These are phyloP conservation scores for Colletotrichum caudatum DNA, from an alignment of 2,329 filamentous ascomycete genomes.

Conservation along the genomic window DNA sequence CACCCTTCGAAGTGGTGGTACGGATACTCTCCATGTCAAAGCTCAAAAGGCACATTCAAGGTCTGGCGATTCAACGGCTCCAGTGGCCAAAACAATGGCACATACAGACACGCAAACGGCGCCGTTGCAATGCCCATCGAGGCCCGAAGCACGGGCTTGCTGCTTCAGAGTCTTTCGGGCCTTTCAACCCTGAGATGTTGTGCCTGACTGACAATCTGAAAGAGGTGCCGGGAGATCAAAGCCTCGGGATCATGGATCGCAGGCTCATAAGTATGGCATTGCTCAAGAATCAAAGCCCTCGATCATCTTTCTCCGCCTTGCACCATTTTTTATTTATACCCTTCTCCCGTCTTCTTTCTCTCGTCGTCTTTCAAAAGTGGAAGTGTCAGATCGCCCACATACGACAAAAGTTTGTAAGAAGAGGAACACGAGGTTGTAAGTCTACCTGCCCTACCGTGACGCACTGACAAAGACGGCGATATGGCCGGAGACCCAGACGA, in stretches of 20 bases:
- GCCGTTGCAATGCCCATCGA: neutral
- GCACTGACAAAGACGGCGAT: neutral
- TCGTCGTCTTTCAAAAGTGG: neutral
- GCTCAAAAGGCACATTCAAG: neutral
- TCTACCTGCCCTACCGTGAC: neutral
- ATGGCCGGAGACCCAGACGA: neutral
- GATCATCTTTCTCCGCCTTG: neutral
- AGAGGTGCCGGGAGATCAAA: neutral
- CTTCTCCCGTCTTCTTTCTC: neutral
- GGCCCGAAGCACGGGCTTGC: too few relatives aligned
- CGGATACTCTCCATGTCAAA: too few relatives aligned
- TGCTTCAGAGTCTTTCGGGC: neutral
- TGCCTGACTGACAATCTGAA: neutral
- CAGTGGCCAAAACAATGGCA: neutral
- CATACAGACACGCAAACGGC: slow-evolving; percentile 10
- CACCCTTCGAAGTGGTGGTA: neutral
- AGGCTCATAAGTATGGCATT: slow-evolving; percentile 7
- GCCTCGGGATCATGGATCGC: too few relatives aligned
- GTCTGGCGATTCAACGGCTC: neutral
- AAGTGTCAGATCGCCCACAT: neutral
- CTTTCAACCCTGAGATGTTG: too few relatives aligned
- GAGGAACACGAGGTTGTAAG: neutral
- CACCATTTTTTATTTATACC: neutral
- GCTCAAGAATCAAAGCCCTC: neutral
- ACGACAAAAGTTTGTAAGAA: neutral